Percentiles rank a stretch among this genome's conserved stretches.
Conservation (phyloP, 2,329 filamentous ascomycete species). For the Diaporthe caulivora region DNA sequence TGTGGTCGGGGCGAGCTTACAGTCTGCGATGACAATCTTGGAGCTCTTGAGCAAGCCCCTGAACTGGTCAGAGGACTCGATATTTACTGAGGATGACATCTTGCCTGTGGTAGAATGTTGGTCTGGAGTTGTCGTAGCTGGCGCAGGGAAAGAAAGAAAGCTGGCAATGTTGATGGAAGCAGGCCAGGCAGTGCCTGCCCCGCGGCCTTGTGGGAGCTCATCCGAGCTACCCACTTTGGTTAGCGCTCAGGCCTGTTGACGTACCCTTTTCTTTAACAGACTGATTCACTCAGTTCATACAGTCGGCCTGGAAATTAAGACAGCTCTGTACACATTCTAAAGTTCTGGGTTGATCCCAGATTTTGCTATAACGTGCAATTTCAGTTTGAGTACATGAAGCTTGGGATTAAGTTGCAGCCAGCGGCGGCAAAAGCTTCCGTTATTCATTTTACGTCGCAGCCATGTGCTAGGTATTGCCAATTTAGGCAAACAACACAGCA, state of each 20-base stretch:
- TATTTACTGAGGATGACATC: slow-evolving; percentile 49
- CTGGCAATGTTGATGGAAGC: slow-evolving; percentile 21
- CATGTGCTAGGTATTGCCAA: neutral
- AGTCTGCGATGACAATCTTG: slow-evolving; percentile 87
- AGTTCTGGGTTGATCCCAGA: too few species aligned
- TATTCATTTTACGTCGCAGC: neutral
- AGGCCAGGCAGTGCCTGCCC: slow-evolving; percentile 23
- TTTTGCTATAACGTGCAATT: neutral
- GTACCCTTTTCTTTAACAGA: neutral
- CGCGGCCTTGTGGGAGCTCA: slow-evolving; percentile 24
- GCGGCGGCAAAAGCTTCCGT: neutral
- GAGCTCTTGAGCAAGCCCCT: slow-evolving; percentile 76
- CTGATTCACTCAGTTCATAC: neutral
- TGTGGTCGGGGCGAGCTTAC: slow-evolving; percentile 67
- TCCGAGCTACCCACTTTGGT: slow-evolving; percentile 24
- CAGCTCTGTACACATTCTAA: too few species aligned
- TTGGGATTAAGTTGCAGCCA: neutral
- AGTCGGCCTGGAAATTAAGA: too few species aligned
- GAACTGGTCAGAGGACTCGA: slow-evolving; percentile 72
- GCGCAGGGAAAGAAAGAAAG: slow-evolving; percentile 18
- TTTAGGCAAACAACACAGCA: neutral
- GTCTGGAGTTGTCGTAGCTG: slow-evolving; percentile 1
- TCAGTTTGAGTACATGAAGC: too few species aligned
- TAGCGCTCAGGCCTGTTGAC: neutral
- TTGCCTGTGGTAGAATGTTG: slow-evolving; percentile 17